Evolutionary conservation across 129 eudicot species (phyloP).

Genomic region (Ambrosia artemisiifolia): DNA sequence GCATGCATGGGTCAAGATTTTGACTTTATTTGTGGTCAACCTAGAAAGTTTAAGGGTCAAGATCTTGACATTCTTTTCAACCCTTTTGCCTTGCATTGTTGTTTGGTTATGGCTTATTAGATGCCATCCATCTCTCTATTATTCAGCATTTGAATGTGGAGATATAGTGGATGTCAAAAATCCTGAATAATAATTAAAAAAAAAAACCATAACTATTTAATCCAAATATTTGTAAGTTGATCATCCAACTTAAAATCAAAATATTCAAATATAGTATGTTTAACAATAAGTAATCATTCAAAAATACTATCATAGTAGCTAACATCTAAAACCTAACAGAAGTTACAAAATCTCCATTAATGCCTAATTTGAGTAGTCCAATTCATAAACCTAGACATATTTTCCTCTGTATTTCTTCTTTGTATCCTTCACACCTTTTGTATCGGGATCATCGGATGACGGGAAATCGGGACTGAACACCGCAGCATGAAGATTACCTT

Average conservation of each 20-base stretch:
- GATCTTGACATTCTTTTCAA: constrained; percentile 9
- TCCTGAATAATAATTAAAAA: too few relatives aligned
- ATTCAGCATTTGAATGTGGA: constrained; percentile 22
- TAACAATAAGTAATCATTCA: not conserved
- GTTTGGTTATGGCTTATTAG: constrained; percentile 1
- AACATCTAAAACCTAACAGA: constrained; percentile 16
- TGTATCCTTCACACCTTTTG: constrained; percentile 50
- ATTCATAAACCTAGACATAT: constrained; percentile 52
- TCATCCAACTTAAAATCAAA: not conserved
- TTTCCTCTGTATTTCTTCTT: constrained; percentile 93
- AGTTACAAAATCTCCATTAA: constrained; percentile 5
- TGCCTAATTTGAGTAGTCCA: not conserved
- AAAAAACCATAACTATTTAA: too few relatives aligned
- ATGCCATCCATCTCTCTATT: constrained; percentile 27
- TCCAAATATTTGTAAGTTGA: too few relatives aligned
- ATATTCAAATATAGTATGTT: not conserved
- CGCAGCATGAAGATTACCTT: constrained; percentile 90
- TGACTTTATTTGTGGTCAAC: not conserved
- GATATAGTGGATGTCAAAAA: constrained; percentile 10
- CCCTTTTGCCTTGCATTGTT: too few relatives aligned
- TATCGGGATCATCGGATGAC: constrained; percentile 31
- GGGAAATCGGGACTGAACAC: constrained; percentile 66
- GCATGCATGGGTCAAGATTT: not conserved
- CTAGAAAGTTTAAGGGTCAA: not conserved
- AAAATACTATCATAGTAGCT: not conserved